Base-by-base conservation (phyloP, 2,329 filamentous ascomycete species). In the Cercospora nicotianae region DNA sequence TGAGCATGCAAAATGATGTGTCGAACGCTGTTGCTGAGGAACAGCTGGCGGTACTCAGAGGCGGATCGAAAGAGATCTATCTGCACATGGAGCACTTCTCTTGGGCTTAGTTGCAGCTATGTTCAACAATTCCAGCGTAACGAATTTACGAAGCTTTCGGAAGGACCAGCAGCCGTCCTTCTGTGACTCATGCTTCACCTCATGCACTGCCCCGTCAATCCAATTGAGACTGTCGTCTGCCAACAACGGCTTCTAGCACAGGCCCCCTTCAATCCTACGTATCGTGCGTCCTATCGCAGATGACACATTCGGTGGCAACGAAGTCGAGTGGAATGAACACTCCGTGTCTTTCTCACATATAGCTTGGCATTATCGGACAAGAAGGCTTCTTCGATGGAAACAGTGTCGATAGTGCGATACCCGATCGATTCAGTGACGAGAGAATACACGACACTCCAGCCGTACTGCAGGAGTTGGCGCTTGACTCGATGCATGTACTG, bases 71-170 rank as follows among this genome's bases (percentile, higher is more conserved):
- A 5, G 74, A 75, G 23, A 76, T 84, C 3, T 83, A 82, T 74
- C 69, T 85, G 64, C 83, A 84, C 74, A 78, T 79, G 18, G 83
- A 85, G 74, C 78, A 81, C 64, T 85, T 85, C 69, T 80, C 78
- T 71, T 83, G 72, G 80, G 81, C 80, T 42, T 78, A 53, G 13
- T 8, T n/a, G 16, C 6, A 39, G 36, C 16, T 39, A 39, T 36
- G 13, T 36, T 36, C 33, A 26, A 26, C 23, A 5, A 16, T 1
- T 36, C 2, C 36, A 39, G 16, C 2, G 3, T n/a, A 39, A n/a
- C 13, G 36, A 39, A n/a, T 39, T n/a, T n/a, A 39, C 16, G 36
- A 39, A 39, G 6, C 36, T 39, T 39, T n/a, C 16, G 13, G 36
- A 39, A 13, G 6, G 16, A 8, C 16, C 36, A 39, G 16, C 36